A percentile compares a stretch with the other conserved stretches of the same genome.
These are phyloP conservation scores for Talaromyces sp. DNA, from an alignment of 2,329 filamentous ascomycete genomes.

Conservation along the genomic window DNA sequence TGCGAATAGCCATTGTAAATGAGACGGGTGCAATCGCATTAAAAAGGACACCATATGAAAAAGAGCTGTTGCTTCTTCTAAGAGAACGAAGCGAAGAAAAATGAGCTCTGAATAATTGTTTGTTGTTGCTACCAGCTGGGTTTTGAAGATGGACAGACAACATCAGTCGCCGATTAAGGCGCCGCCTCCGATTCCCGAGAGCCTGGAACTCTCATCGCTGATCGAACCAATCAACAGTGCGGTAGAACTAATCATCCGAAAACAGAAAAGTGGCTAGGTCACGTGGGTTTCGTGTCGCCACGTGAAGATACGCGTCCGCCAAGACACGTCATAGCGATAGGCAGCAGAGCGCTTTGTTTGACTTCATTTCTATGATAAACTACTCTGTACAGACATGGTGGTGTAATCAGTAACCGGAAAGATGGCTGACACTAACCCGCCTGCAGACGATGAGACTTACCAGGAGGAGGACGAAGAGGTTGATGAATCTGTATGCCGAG, in stretches of 20 bases:
- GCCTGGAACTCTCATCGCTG: not conserved
- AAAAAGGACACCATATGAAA: not conserved
- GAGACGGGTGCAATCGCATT: not conserved
- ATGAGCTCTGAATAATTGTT: not conserved
- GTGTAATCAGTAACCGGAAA: slow-evolving; percentile 11
- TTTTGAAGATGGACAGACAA: not conserved
- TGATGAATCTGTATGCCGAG: slow-evolving; percentile 38
- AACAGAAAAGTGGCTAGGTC: slow-evolving; percentile 13
- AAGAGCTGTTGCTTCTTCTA: not conserved
- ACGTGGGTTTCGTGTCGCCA: slow-evolving; percentile 35
- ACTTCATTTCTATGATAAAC: too few species aligned
- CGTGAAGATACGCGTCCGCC: slow-evolving; percentile 16
- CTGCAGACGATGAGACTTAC: slow-evolving; percentile 36
- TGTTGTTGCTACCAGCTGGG: not conserved
- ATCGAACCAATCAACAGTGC: slow-evolving; percentile 26
- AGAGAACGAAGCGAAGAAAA: not conserved
- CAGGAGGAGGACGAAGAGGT: slow-evolving; percentile 47
- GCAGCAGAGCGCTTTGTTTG: slow-evolving; percentile 16
- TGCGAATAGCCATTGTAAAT: slow-evolving; percentile 39
- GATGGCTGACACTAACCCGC: slow-evolving; percentile 35
- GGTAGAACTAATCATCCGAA: slow-evolving; percentile 25
- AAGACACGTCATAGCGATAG: slow-evolving; percentile 12
- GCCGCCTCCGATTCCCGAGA: not conserved
- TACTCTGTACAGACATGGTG: not conserved
- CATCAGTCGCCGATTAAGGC: not conserved